Conservation (phyloP, 345 rosid species). For the Brassica nigra region DNA sequence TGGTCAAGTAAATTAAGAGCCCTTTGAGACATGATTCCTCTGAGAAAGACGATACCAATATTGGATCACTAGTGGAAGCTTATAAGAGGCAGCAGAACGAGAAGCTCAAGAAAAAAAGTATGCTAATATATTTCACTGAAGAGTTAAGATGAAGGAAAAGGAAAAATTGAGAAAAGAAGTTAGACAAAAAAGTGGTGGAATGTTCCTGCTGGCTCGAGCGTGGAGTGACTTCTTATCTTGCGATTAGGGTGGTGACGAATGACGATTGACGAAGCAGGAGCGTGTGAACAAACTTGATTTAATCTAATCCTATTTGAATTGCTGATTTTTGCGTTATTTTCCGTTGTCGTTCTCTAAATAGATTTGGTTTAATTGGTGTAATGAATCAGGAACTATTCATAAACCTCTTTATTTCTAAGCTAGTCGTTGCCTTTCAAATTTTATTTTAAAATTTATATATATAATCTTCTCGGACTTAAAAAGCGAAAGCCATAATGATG, state of each 20-base stretch:
- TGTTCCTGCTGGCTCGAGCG: neutral
- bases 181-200: neutral
- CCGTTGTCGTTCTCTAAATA: neutral
- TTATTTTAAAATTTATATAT: neutral
- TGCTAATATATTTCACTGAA: neutral
- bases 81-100: constrained; percentile 27
- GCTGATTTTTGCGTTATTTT: neutral
- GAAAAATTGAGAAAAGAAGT: neutral
- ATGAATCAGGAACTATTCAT: neutral
- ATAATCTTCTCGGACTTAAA: neutral
- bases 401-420: neutral
- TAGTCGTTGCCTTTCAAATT: neutral
- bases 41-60: neutral
- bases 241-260: neutral
- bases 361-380: neutral
- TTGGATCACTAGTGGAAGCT: constrained; percentile 39
- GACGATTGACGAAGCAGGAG: neutral
- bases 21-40: neutral
- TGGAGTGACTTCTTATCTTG: neutral
- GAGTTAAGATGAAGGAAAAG: constrained; percentile 24
- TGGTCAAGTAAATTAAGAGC: constrained; percentile 11
- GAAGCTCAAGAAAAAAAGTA: constrained; percentile 10
- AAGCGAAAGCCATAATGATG: neutral
- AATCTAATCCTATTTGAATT: neutral
- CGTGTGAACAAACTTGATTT: neutral